Base-by-base conservation (phyloP, 352 stramenopile species). In the Pythium chondricola region DNA sequence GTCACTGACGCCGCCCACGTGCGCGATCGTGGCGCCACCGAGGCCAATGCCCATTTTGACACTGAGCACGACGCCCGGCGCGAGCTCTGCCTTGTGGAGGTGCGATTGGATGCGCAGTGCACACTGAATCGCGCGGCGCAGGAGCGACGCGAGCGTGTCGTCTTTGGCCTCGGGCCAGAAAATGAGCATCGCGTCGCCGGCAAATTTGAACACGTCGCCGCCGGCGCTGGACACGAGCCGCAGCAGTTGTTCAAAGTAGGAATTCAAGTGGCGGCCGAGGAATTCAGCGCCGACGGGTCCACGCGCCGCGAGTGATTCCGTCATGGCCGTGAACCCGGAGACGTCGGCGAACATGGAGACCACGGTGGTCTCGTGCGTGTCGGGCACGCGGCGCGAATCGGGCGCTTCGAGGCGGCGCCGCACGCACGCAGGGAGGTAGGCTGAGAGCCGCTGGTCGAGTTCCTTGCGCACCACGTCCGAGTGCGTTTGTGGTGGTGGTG, bases 1-100 rank as follows among this genome's bases (percentile, higher is more conserved):
- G 30, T 97, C 87, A 27, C 73, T 88, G 48, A 88, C 74, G 11
- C 91, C 91, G 18, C 91, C 91, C 2, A 98, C 65, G 46, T 98
- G 88, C 18, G 81, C 83, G 44, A 94, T 88, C 17, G 81, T 94
- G 45, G 80, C 75, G 43, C 80, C 69, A 9, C 91, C 91, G 22
- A 96, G 78, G 13, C 91, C 91, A 35, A 98, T 87, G 11, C 91
- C 91, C 47, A 97, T 95, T 61, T 98, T 98, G n/a, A 97, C 89
- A 58, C 83, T 95, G n/a, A 98, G 60, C 26, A 90, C 78, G 3
- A 97, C 88, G 20, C 79, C 80, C 10, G 67, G 73, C 4, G 79
- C 87, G 11, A 96, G 68, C 54, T 95, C 77, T 3, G 81, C 84
- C 39, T 90, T 56, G 62, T 97, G 74, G 31, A 97, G 56, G 42